These are phyloP conservation scores for Pythium coloratum DNA, from an alignment of 352 stramenopile species.

Conservation along the genomic window DNA sequence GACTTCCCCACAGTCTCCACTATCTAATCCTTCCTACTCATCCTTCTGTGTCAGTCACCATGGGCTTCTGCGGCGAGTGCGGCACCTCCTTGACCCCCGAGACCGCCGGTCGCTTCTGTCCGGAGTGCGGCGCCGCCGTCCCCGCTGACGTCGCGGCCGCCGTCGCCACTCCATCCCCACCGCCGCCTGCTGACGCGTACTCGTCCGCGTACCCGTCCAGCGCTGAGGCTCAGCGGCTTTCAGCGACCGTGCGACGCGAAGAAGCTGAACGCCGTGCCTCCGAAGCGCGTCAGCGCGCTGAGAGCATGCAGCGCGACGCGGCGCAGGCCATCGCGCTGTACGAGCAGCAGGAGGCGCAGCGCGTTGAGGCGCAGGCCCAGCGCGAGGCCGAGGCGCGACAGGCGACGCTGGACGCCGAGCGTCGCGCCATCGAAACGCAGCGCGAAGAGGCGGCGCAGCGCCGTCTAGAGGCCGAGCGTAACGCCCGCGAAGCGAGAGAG, in stretches of 20 bases:
- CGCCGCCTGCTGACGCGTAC: not conserved
- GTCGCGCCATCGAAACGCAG: constrained; percentile 49
- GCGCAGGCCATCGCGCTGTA: constrained; percentile 42
- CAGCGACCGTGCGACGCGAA: constrained; percentile 37
- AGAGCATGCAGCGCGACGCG: constrained; percentile 45
- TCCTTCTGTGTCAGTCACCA: constrained; percentile 21
- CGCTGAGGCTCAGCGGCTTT: constrained; percentile 7
- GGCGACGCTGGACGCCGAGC: constrained; percentile 35
- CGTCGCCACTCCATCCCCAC: constrained; percentile 1
- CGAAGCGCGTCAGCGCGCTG: constrained; percentile 42
- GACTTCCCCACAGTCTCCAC: not conserved
- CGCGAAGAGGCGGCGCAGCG: constrained; percentile 45
- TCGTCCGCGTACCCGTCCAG: constrained; percentile 6
- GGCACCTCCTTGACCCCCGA: constrained; percentile 60
- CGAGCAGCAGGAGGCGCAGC: constrained; percentile 50
- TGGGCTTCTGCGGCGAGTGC: constrained; percentile 87
- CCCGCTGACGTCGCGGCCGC: constrained; percentile 24
- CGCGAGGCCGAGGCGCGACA: constrained; percentile 35
- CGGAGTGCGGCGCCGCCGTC: constrained; percentile 45
- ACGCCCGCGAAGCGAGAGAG: constrained; percentile 60
- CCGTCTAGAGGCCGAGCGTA: constrained; percentile 58
- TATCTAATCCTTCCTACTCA: not conserved
- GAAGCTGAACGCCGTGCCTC: constrained; percentile 49
- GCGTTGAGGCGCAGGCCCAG: constrained; percentile 34
- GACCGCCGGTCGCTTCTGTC: constrained; percentile 64